Conservation (phyloP, 2,329 filamentous ascomycete genomes). For the Cercospora sesami region DNA sequence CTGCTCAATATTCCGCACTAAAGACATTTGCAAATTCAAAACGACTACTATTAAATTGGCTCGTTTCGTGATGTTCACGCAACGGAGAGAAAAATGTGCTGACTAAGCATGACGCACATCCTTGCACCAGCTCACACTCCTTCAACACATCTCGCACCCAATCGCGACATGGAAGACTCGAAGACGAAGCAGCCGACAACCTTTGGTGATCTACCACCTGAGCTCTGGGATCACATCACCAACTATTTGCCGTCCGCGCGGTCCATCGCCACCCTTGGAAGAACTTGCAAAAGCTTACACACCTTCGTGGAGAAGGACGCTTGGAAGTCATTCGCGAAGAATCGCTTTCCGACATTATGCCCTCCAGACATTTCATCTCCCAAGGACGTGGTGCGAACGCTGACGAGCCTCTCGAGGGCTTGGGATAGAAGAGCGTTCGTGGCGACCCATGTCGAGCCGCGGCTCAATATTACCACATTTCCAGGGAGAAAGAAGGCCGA, state of each 20-base stretch:
- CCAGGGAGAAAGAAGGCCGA: constrained; percentile 31
- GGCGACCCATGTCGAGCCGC: constrained; percentile 54
- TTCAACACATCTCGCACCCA: neutral
- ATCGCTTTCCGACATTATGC: constrained; percentile 47
- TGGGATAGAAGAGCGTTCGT: constrained; percentile 59
- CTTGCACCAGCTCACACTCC: neutral
- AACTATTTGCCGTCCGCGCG: constrained; percentile 48
- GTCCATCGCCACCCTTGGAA: constrained; percentile 47
- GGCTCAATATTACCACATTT: constrained; percentile 39
- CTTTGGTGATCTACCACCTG: constrained; percentile 41
- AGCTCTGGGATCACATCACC: constrained; percentile 43
- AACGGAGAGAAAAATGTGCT: neutral
- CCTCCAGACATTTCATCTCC: constrained; percentile 44
- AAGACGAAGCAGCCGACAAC: constrained; percentile 21
- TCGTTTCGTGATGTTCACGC: neutral
- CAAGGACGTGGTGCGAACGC: constrained; percentile 54
- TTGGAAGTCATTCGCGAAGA: constrained; percentile 52
- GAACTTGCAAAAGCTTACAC: constrained; percentile 50
- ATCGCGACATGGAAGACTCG: neutral
- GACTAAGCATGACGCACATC: constrained; percentile 5
- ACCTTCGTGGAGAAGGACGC: constrained; percentile 48
- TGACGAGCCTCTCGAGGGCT: constrained; percentile 59
- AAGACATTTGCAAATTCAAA: neutral
- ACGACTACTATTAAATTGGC: neutral
- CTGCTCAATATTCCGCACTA: neutral